Evolutionary conservation across 495 filamentous ascomycete genomes (phyloP).

Genomic region (Trichoderma reesei): DNA sequence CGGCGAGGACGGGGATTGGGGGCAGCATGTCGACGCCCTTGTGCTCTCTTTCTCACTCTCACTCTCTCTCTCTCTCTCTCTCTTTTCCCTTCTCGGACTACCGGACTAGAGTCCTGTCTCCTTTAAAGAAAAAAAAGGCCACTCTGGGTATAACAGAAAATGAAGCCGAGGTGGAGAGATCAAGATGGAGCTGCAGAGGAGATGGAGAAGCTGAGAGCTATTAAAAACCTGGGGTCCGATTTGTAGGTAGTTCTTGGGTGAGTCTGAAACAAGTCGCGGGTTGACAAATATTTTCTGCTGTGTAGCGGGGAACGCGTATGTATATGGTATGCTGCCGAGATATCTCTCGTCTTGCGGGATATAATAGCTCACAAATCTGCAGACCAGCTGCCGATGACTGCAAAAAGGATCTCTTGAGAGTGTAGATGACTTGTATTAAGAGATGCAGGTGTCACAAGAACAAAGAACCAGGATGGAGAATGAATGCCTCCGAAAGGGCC

Average conservation of each 20-base stretch:
- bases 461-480: not conserved
- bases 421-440: too few relatives aligned
- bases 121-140: not conserved
- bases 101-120: too few relatives aligned
- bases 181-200: not conserved
- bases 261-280: not conserved
- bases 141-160: not conserved
- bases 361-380: not conserved
- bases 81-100: too few relatives aligned
- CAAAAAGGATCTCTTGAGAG: too few relatives aligned
- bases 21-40: slow-evolving; percentile 84
- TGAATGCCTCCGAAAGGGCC: not conserved
- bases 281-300: not conserved
- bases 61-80: too few relatives aligned
- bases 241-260: not conserved
- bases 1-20: slow-evolving; percentile 62
- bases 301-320: not conserved
- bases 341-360: not conserved
- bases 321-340: too few relatives aligned
- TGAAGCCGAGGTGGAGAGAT: not conserved
- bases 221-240: not conserved
- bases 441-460: not conserved
- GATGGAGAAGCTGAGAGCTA: not conserved
- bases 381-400: not conserved
- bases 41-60: too few relatives aligned